phyloP scores from a whole-genome alignment of 495 filamentous ascomycete genomes.

The Lophiotrema nucula region DNA sequence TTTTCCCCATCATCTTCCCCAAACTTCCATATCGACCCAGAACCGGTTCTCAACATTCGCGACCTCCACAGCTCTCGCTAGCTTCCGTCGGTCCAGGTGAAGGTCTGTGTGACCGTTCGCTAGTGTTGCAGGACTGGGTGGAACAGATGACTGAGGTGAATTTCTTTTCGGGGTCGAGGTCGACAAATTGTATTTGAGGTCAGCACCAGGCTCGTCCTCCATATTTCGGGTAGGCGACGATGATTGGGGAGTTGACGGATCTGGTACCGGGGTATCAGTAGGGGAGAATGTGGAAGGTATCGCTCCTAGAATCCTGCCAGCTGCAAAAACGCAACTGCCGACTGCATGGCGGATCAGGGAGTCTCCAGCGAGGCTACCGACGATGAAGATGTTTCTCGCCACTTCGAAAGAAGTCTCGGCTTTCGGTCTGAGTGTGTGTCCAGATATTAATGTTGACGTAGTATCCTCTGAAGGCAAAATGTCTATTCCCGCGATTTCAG shows the following conservation, averaged over 20 bases:
- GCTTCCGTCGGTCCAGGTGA: conserved; percentile 35
- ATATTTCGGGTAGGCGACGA: background rate
- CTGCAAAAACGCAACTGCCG: conserved; percentile 60
- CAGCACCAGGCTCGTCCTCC: background rate
- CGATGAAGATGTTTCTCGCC: conserved; percentile 55
- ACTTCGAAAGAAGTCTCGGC: conserved; percentile 56
- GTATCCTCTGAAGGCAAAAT: conserved; percentile 16
- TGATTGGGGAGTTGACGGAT: background rate
- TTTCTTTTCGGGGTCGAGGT: background rate
- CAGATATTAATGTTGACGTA: conserved; percentile 46
- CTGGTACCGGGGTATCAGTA: background rate
- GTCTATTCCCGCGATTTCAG: conserved; percentile 49
- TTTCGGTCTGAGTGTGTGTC: conserved; percentile 56
- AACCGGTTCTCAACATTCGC: conserved; percentile 28
- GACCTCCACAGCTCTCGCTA: conserved; percentile 22
- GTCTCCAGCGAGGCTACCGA: conserved; percentile 65
- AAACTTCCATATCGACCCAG: conserved; percentile 33
- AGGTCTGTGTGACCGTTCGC: conserved; percentile 35
- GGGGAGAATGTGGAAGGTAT: conserved; percentile 1
- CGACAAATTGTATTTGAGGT: background rate
- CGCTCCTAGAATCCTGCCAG: conserved; percentile 51
- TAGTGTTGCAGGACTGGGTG: background rate
- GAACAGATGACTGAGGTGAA: background rate
- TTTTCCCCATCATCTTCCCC: conserved; percentile 31
- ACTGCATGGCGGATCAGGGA: conserved; percentile 64